Conservation (phyloP, 1,139 yeast genomes). For the Geotrichum klebahnii region DNA sequence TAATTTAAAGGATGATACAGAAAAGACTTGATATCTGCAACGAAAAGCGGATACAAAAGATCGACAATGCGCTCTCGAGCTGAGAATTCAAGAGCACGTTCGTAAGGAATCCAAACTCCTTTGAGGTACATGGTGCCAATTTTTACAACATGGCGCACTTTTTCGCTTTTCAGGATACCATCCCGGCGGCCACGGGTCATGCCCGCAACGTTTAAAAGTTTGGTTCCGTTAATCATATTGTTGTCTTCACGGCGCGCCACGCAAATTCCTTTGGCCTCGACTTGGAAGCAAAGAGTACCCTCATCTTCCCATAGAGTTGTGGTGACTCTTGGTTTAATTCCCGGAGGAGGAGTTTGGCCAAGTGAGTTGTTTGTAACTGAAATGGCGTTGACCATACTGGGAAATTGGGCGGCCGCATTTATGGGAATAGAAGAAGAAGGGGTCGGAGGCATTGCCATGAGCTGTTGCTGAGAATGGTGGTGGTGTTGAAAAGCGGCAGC, state of each 20-base stretch:
- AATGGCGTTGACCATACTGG: slow-evolving; percentile 34
- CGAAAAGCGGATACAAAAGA: slow-evolving; percentile 79
- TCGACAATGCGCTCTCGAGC: slow-evolving; percentile 85
- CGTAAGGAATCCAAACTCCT: slow-evolving; percentile 98
- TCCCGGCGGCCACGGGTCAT: slow-evolving; percentile 69
- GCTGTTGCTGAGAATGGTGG: slow-evolving; percentile 3
- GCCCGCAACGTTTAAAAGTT: slow-evolving; percentile 52
- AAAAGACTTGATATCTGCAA: slow-evolving; percentile 53
- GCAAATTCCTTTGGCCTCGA: slow-evolving; percentile 45
- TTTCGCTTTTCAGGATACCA: slow-evolving; percentile 86
- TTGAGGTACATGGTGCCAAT: slow-evolving; percentile 95
- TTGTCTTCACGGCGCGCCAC: slow-evolving; percentile 54
- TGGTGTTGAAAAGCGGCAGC: slow-evolving; percentile 12
- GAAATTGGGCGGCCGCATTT: slow-evolving; percentile 34
- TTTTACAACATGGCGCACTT: slow-evolving; percentile 85
- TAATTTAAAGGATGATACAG: slow-evolving; percentile 35
- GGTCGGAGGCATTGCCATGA: background rate
- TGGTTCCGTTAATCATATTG: slow-evolving; percentile 53
- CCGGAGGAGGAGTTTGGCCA: slow-evolving; percentile 41
- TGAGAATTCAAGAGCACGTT: slow-evolving; percentile 85
- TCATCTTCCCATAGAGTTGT: slow-evolving; percentile 98
- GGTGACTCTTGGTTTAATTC: slow-evolving; percentile 80
- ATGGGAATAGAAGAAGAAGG: slow-evolving; percentile 13
- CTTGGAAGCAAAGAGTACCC: slow-evolving; percentile 83
- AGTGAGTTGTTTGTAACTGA: slow-evolving; percentile 29